Conservation (phyloP, 164 flowering plant genomes). For the Dillenia turbinata region DNA sequence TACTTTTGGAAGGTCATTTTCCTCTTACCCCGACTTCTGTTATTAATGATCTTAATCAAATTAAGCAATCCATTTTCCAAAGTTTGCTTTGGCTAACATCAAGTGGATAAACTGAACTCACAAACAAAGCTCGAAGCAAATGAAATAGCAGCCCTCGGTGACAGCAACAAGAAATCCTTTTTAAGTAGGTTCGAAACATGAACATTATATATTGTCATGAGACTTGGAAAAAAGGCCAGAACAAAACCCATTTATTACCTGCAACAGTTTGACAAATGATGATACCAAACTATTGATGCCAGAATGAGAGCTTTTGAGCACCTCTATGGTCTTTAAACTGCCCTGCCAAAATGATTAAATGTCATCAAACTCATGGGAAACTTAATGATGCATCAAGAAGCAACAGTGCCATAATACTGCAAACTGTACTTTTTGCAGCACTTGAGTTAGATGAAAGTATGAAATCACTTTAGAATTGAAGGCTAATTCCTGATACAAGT, state of each 20-base stretch:
- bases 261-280: constrained; percentile 73
- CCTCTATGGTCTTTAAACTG: constrained; percentile 70
- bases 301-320: constrained; percentile 31
- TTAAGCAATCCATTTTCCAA: too few relatives aligned
- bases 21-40: too few relatives aligned
- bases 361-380: constrained; percentile 4
- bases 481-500: neutral
- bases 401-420: too few relatives aligned
- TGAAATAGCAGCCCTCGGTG: neutral
- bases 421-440: neutral
- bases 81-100: too few relatives aligned
- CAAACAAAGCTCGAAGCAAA: too few relatives aligned
- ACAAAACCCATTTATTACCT: constrained; percentile 36
- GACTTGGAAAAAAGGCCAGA: neutral
- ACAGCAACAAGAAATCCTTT: too few relatives aligned
- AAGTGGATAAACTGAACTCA: too few relatives aligned
- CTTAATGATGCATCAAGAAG: too few relatives aligned
- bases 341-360: constrained; percentile 30
- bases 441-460: neutral
- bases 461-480: neutral
- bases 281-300: constrained; percentile 83
- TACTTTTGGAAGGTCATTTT: too few relatives aligned
- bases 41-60: too few relatives aligned
- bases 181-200: neutral
- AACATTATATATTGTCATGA: neutral